A percentile compares a stretch with the other conserved stretches of the same genome.
Evolutionary conservation across 495 filamentous ascomycete species (phyloP).

Genomic region (Tuber melanosporum): DNA sequence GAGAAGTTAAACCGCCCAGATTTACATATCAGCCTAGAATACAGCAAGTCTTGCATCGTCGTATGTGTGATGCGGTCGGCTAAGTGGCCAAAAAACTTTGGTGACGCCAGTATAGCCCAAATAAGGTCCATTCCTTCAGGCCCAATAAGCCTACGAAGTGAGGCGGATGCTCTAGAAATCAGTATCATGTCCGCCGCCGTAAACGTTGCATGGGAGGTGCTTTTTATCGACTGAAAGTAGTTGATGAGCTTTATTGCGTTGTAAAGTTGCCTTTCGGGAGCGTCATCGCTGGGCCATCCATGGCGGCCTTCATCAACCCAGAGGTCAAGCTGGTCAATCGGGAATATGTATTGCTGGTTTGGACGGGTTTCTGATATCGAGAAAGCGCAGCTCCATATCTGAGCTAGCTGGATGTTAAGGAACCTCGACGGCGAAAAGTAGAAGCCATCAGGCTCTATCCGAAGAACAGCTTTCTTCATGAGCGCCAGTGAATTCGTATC

Average conservation of each 20-base stretch:
- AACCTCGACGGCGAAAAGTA: conserved; percentile 22
- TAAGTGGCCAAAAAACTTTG: conserved; percentile 16
- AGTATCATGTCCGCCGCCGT: conserved; percentile 21
- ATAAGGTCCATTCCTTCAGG: conserved; percentile 17
- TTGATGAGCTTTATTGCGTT: conserved; percentile 26
- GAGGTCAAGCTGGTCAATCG: neutral
- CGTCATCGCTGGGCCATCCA: neutral
- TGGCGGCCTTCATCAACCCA: neutral
- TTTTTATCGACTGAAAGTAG: conserved; percentile 16
- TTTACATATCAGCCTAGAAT: neutral
- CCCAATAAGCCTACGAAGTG: conserved; percentile 15
- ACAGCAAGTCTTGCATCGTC: neutral
- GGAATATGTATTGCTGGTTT: conserved; percentile 8
- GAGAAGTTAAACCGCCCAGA: conserved; percentile 11
- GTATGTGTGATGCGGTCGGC: conserved; percentile 5
- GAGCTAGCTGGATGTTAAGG: conserved; percentile 12
- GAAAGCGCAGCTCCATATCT: conserved; percentile 15
- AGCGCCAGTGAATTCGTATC: conserved; percentile 1
- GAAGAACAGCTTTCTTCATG: conserved; percentile 23
- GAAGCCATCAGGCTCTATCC: conserved; percentile 28
- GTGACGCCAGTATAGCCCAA: conserved; percentile 32
- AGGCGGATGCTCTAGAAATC: conserved; percentile 20
- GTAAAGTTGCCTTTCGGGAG: conserved; percentile 4
- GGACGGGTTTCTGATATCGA: conserved; percentile 3
- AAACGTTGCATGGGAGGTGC: neutral